phyloP scores from a whole-genome alignment of 2,329 filamentous ascomycete species.

The Alternaria ventricosa region DNA sequence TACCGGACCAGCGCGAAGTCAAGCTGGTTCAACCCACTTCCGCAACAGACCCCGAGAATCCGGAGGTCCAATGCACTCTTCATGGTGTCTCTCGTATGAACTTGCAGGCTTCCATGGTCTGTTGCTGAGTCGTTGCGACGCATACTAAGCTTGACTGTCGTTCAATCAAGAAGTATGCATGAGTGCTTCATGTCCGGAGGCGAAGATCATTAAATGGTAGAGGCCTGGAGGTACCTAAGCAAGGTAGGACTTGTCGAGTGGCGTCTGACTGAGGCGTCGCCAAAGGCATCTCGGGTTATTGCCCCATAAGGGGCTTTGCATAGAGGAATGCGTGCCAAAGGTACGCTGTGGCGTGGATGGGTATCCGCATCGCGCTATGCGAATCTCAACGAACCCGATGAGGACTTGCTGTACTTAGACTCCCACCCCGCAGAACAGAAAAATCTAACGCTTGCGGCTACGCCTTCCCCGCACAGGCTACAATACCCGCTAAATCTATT shows the following conservation, averaged over 20 bases:
- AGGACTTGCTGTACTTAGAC: not conserved
- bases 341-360: not conserved
- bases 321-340: not conserved
- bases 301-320: not conserved
- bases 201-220: not conserved
- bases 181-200: not conserved
- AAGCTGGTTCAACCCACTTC: conserved; percentile 63
- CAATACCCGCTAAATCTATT: too few relatives aligned
- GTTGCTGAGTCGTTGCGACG: conserved; percentile 22
- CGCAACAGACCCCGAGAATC: conserved; percentile 63
- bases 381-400: not conserved
- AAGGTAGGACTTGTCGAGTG: not conserved
- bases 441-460: too few relatives aligned
- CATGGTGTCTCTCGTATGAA: not conserved
- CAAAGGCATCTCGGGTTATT: not conserved
- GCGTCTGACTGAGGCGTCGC: not conserved
- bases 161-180: not conserved
- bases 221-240: not conserved
- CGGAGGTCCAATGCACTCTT: conserved; percentile 54
- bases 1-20: conserved; percentile 66
- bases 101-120: conserved; percentile 1
- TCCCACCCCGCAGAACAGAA: not conserved
- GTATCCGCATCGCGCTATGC: not conserved
- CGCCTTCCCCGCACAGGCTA: too few relatives aligned
- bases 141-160: conserved; percentile 3